These are phyloP conservation scores for Leptomonas seymouri DNA, from an alignment of 208 protist species.

Conservation along the genomic window DNA sequence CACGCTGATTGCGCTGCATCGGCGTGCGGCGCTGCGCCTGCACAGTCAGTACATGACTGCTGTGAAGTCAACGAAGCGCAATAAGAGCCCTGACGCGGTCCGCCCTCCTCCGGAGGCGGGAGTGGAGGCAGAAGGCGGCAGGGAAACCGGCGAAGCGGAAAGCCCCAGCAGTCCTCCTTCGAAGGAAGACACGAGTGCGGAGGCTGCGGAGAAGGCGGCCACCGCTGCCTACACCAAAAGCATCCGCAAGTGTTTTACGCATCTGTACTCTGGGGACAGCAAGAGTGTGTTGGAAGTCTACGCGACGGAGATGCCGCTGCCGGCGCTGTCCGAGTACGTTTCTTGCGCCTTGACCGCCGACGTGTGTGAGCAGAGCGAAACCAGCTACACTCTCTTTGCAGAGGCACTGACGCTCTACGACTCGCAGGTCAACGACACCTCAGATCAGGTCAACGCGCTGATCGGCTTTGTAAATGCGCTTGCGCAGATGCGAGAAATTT, in stretches of 20 bases:
- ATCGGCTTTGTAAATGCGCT: conserved; percentile 75
- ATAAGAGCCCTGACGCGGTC: conserved; percentile 8
- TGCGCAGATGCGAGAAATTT: conserved; percentile 42
- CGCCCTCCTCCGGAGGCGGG: too few species aligned
- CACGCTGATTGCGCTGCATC: conserved; percentile 83
- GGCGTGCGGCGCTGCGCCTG: conserved; percentile 67
- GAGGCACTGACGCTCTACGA: conserved; percentile 96
- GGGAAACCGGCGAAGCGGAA: not conserved
- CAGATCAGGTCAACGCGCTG: conserved; percentile 85
- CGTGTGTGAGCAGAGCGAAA: conserved; percentile 66
- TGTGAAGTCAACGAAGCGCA: not conserved
- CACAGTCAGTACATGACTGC: conserved; percentile 15
- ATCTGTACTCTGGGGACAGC: conserved; percentile 73
- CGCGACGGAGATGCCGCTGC: conserved; percentile 38
- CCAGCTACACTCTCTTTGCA: conserved; percentile 90
- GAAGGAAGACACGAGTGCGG: not conserved
- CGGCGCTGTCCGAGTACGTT: conserved; percentile 90
- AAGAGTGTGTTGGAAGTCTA: conserved; percentile 80
- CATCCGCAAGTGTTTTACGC: conserved; percentile 43
- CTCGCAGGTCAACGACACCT: conserved; percentile 81
- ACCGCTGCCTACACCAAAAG: conserved; percentile 15
- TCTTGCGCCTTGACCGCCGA: conserved; percentile 82
- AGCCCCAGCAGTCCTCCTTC: not conserved
- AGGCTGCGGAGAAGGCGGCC: not conserved
- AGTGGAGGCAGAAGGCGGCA: not conserved